Evolutionary conservation across 2,329 filamentous ascomycete genomes (phyloP).

Genomic region (Trichoderma hamatum): DNA sequence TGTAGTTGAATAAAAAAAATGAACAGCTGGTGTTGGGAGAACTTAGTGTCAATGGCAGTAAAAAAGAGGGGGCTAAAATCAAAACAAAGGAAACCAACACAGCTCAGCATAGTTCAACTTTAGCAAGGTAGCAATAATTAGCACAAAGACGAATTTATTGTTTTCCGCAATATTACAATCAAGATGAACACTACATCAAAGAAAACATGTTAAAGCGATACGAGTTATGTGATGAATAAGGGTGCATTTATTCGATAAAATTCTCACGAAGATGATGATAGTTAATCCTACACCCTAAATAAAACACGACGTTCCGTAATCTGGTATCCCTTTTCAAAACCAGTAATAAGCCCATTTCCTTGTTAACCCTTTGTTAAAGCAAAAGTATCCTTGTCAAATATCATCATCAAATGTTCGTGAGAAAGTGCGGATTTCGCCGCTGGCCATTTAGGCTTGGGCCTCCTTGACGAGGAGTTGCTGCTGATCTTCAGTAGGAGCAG

Average conservation of each 20-base stretch:
- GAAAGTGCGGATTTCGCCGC: background rate
- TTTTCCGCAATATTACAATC: background rate
- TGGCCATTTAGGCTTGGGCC: background rate
- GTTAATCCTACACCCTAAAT: background rate
- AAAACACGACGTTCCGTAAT: background rate
- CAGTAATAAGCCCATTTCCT: background rate
- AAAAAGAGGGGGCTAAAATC: background rate
- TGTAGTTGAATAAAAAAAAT: background rate
- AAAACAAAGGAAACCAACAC: background rate
- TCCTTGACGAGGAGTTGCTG: background rate
- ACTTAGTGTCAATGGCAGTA: background rate
- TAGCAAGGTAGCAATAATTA: background rate
- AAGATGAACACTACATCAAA: background rate
- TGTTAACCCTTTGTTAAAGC: conserved; percentile 7
- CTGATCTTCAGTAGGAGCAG: background rate
- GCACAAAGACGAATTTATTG: background rate
- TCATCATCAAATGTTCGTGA: background rate
- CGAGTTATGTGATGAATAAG: background rate
- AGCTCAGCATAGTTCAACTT: background rate
- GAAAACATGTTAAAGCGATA: background rate
- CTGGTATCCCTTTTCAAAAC: background rate
- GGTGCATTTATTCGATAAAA: background rate
- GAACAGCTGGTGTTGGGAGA: background rate
- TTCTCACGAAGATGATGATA: background rate
- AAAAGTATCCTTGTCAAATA: background rate